phyloP scores from a whole-genome alignment of 139 green algal species.

The Bryopsis sp. region DNA sequence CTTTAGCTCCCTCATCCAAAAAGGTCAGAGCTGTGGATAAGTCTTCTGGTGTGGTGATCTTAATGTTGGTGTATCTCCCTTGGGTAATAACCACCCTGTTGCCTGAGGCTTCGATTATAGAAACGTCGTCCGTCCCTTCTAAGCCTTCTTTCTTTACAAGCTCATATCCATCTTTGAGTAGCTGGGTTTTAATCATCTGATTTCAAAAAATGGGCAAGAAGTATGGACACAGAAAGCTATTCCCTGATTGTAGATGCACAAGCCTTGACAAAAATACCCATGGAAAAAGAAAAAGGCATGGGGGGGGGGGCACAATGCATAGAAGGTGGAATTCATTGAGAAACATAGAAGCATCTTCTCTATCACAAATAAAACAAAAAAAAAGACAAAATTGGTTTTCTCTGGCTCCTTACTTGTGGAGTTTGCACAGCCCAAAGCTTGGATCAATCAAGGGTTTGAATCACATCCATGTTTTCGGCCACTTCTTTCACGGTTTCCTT shows the following conservation, averaged over 20 bases:
- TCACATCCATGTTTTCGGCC: constrained; percentile 52
- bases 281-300: not conserved
- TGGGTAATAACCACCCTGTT: constrained; percentile 81
- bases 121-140: constrained; percentile 97
- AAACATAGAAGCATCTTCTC: too few relatives aligned
- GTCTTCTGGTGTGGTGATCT: constrained; percentile 83
- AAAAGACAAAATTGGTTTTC: too few relatives aligned
- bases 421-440: constrained; percentile 98
- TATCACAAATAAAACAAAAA: too few relatives aligned
- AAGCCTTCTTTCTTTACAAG: constrained; percentile 59
- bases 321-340: not conserved
- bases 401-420: constrained; percentile 55
- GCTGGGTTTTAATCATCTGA: constrained; percentile 70
- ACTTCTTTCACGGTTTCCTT: constrained; percentile 98
- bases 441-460: constrained; percentile 75
- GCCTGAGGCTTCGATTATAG: constrained; percentile 92
- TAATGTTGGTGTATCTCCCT: constrained; percentile 96
- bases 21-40: constrained; percentile 76
- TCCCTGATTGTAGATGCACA: too few relatives aligned
- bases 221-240: not conserved
- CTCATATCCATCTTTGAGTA: constrained; percentile 80
- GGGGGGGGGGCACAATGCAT: too few relatives aligned
- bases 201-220: not conserved
- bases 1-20: too few relatives aligned
- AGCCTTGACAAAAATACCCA: not conserved